phyloP scores from a whole-genome alignment of 2,329 filamentous ascomycete species.

The Verticillium dahliae region DNA sequence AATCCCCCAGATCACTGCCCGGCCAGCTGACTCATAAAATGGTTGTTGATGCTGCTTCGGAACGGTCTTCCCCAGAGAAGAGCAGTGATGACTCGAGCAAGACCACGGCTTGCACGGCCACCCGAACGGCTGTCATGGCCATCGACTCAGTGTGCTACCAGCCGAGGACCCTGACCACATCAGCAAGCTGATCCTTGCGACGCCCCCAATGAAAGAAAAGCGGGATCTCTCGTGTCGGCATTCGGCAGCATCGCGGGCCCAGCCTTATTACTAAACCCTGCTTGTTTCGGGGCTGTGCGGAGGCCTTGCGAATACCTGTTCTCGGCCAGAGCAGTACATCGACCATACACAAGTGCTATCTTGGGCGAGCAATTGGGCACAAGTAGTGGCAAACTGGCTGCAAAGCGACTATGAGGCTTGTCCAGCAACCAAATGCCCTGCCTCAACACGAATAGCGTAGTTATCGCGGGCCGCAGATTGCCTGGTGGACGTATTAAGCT shows the following conservation, averaged over 20 bases:
- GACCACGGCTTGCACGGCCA: background rate
- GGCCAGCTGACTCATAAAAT: no score
- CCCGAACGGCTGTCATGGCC: background rate
- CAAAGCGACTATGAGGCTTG: background rate
- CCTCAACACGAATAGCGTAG: background rate
- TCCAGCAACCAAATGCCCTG: background rate
- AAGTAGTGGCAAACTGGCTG: background rate
- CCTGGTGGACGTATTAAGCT: background rate
- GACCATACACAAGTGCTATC: background rate
- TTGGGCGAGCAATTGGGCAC: background rate
- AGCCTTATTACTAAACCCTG: background rate
- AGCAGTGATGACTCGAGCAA: background rate
- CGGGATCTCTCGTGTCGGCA: background rate
- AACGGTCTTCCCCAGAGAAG: background rate
- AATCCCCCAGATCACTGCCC: no score
- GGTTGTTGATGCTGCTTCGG: background rate
- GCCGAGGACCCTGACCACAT: background rate
- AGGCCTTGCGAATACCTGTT: no score
- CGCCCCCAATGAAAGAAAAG: background rate
- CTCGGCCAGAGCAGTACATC: no score
- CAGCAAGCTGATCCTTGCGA: background rate
- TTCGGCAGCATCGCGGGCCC: background rate
- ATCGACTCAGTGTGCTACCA: background rate
- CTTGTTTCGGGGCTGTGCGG: background rate
- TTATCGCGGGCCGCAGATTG: background rate